Evolutionary conservation across 1,139 yeast genomes (phyloP).

Genomic region (Candida freyschussii): DNA sequence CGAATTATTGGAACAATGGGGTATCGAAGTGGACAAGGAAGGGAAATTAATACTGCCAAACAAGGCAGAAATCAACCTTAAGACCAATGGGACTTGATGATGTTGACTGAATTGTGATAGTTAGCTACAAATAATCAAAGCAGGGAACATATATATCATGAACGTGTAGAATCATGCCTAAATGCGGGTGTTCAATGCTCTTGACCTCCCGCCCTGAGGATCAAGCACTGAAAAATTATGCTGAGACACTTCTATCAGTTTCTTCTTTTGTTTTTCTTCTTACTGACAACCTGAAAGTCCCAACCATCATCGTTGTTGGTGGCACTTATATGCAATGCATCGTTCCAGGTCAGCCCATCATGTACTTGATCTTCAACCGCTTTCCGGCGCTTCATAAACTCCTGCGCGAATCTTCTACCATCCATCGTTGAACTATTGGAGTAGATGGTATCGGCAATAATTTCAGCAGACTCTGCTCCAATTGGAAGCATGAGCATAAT

Average conservation of each 20-base stretch:
- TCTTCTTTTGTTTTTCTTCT: slow-evolving; percentile 45
- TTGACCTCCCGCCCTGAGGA: no score
- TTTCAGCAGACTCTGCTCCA: slow-evolving; percentile 67
- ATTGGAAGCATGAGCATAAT: slow-evolving; percentile 78
- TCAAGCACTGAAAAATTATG: no score
- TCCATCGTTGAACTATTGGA: slow-evolving; percentile 90
- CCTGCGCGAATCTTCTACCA: slow-evolving; percentile 90
- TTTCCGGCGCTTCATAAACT: slow-evolving; percentile 74
- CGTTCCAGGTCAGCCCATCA: slow-evolving; percentile 62
- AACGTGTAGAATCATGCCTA: no score
- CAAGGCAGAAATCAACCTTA: slow-evolving; percentile 6
- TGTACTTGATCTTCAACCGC: slow-evolving; percentile 59
- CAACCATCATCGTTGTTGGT: slow-evolving; percentile 71
- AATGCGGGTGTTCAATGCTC: not conserved
- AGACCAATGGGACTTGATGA: not conserved
- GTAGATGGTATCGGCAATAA: slow-evolving; percentile 89
- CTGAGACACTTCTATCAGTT: no score
- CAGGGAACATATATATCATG: no score
- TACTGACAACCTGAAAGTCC: slow-evolving; percentile 69
- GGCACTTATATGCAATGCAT: slow-evolving; percentile 48
- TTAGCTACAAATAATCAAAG: no score
- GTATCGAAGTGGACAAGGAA: slow-evolving; percentile 28
- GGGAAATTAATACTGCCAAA: slow-evolving; percentile 26
- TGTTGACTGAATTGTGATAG: no score
- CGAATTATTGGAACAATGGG: slow-evolving; percentile 49